Evolutionary conservation across 306 rosid species (phyloP), one percentile per base, ranked within the genome.

Genomic region (Cicer pinnatifidum): DNA sequence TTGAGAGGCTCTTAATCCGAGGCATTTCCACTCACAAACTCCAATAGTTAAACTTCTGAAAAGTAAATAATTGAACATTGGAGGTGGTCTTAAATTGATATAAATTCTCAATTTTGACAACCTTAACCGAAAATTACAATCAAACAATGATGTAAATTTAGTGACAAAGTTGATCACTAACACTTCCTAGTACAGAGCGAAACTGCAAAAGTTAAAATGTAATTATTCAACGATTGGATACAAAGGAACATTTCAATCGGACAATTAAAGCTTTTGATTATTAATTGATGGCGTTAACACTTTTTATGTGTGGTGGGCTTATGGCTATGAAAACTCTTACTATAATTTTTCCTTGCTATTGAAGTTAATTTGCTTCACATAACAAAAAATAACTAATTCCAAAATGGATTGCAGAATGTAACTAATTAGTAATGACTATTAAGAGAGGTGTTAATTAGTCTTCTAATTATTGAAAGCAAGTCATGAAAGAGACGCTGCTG

Each of bases 91-190:
- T 28, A 3, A 28, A 3, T 28, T 28, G 33, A 28, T 28, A 3
- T 0, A 28, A 28, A 28, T 28, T 28, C 4, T 28, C 33, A 28
- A 28, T 3, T 28, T 28, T 28, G 33, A 28, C 33, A 28, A 28
- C 33, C 33, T 28, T 28, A 28, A 28, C 88, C 86, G 85, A 83
- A 40, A 75, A 38, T 84, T 69, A 71, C 45, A 86, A 78, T 86
- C 74, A 86, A 78, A 85, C 73, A 84, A 87, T 87, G 79, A 90
- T 82, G 82, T 43, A 56, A 71, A 56, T 64, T 81, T 76, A 80
- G 60, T 83, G 60, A 84, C 76, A 83, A 85, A 88, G 88, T 87
- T 91, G 88, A 88, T n/a, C n/a, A n/a, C 77, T 79, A 83, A 81
- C 79, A 79, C 78, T 79, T 86, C 77, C 89, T 85, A 85, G 89